These are phyloP conservation scores for Discostella stelligera DNA, from an alignment of 352 stramenopile species.

Conservation along the genomic window DNA sequence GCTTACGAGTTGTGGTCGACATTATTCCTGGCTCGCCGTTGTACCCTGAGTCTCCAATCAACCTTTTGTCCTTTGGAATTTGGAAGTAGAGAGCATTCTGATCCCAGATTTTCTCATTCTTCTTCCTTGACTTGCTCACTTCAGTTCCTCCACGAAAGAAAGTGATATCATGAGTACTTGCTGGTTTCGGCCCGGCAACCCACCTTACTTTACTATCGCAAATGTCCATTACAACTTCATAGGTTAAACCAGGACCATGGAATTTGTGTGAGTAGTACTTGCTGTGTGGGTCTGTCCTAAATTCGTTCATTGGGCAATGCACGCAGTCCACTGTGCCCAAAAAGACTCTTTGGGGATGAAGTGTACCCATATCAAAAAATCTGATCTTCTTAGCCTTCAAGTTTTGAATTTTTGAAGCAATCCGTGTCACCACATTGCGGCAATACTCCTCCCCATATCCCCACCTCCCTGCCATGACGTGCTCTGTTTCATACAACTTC, in stretches of 20 bases:
- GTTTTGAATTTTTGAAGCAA: slow-evolving; percentile 16
- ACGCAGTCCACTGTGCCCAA: slow-evolving; percentile 33
- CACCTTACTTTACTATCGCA: slow-evolving; percentile 29
- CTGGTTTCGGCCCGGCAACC: slow-evolving; percentile 22
- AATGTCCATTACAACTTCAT: slow-evolving; percentile 42
- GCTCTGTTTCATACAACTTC: slow-evolving; percentile 43
- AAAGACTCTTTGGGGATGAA: slow-evolving; percentile 9
- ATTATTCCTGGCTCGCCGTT: slow-evolving; percentile 31
- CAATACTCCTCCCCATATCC: slow-evolving; percentile 19
- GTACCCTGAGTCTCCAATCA: slow-evolving; percentile 34
- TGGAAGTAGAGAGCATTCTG: slow-evolving; percentile 28
- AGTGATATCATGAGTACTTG: slow-evolving; percentile 25
- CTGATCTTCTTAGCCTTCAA: slow-evolving; percentile 31
- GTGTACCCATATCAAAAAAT: slow-evolving; percentile 3
- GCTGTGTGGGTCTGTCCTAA: slow-evolving; percentile 36
- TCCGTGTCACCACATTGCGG: slow-evolving; percentile 17
- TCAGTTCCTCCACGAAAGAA: slow-evolving; percentile 22
- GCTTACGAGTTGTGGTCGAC: not conserved
- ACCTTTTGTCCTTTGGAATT: slow-evolving; percentile 23
- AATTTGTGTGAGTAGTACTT: slow-evolving; percentile 54
- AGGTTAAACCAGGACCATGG: slow-evolving; percentile 43
- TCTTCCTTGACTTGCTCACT: slow-evolving; percentile 1
- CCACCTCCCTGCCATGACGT: slow-evolving; percentile 40
- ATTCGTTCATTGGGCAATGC: slow-evolving; percentile 34
- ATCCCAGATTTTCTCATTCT: slow-evolving; percentile 19